These are phyloP conservation scores for Hymenoscyphus albidus DNA, from an alignment of 2,329 filamentous ascomycete genomes.

Conservation along the genomic window DNA sequence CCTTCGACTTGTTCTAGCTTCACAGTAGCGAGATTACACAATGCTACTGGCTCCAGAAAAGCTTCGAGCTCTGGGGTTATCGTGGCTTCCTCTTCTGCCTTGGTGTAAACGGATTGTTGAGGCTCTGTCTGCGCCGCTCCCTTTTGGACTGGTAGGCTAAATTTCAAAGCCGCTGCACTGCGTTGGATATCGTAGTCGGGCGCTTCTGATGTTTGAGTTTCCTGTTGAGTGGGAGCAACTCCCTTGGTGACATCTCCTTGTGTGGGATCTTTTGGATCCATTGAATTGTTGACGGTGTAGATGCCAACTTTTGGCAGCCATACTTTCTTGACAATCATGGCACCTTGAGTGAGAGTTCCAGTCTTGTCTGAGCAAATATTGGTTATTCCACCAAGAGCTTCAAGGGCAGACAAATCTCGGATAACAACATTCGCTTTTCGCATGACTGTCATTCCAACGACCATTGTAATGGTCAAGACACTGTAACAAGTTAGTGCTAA, in stretches of 20 bases:
- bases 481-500: conserved; percentile 39
- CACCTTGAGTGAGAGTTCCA: conserved; percentile 58
- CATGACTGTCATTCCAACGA: conserved; percentile 45
- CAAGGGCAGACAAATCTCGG: conserved; percentile 47
- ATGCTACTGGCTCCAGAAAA: conserved; percentile 50
- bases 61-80: conserved; percentile 44
- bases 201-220: conserved; percentile 32
- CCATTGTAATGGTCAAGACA: conserved; percentile 53
- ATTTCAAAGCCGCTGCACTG: conserved; percentile 56
- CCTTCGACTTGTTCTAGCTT: conserved; percentile 35
- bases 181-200: conserved; percentile 58
- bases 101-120: conserved; percentile 29
- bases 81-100: conserved; percentile 22
- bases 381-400: conserved; percentile 69
- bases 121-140: conserved; percentile 29
- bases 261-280: conserved; percentile 53
- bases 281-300: conserved; percentile 49
- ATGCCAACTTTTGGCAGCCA: conserved; percentile 52
- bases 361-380: conserved; percentile 79
- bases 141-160: conserved; percentile 55
- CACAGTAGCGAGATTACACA: conserved; percentile 57
- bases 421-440: conserved; percentile 45
- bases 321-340: conserved; percentile 57
- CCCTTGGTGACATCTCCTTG: conserved; percentile 43
- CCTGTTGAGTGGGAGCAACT: conserved; percentile 6